These are phyloP conservation scores for Rhodomyrtus tomentosa DNA, from an alignment of 345 rosid species.

Conservation along the genomic window DNA sequence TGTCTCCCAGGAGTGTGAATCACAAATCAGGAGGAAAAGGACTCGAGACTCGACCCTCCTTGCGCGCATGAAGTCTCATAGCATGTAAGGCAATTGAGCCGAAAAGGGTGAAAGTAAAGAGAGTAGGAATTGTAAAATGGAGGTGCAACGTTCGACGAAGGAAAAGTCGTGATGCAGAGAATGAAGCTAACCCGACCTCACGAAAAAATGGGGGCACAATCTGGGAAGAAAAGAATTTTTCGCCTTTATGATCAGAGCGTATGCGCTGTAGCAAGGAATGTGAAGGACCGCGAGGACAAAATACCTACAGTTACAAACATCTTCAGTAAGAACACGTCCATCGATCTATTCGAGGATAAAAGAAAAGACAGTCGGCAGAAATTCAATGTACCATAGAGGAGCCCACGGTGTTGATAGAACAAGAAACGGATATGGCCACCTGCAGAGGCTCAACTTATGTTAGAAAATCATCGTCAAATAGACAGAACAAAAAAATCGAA, in stretches of 20 bases:
- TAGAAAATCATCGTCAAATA: not conserved
- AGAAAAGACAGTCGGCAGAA: not conserved
- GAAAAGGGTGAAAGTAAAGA: not conserved
- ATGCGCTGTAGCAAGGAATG: slow-evolving; percentile 69
- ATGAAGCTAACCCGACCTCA: slow-evolving; percentile 12
- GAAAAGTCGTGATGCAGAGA: not conserved
- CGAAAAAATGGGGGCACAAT: slow-evolving; percentile 41
- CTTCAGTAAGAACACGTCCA: not conserved
- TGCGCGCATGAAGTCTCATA: not conserved
- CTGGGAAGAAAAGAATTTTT: slow-evolving; percentile 25
- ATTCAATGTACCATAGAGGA: slow-evolving; percentile 47
- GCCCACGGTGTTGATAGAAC: slow-evolving; percentile 57
- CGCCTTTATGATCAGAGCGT: slow-evolving; percentile 37
- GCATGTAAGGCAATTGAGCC: not conserved
- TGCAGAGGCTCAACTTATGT: slow-evolving; percentile 1
- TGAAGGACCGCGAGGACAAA: slow-evolving; percentile 40
- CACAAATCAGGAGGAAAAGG: not conserved
- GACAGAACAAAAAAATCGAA: not conserved
- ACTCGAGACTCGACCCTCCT: not conserved
- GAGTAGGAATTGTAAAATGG: not conserved
- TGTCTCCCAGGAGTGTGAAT: not conserved
- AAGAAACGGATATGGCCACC: slow-evolving; percentile 96
- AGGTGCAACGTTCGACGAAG: not conserved
- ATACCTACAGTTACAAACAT: slow-evolving; percentile 33
- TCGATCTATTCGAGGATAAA: not conserved